phyloP scores from a whole-genome alignment of 2,329 filamentous ascomycete species.

The Amesomyces nigricolor region DNA sequence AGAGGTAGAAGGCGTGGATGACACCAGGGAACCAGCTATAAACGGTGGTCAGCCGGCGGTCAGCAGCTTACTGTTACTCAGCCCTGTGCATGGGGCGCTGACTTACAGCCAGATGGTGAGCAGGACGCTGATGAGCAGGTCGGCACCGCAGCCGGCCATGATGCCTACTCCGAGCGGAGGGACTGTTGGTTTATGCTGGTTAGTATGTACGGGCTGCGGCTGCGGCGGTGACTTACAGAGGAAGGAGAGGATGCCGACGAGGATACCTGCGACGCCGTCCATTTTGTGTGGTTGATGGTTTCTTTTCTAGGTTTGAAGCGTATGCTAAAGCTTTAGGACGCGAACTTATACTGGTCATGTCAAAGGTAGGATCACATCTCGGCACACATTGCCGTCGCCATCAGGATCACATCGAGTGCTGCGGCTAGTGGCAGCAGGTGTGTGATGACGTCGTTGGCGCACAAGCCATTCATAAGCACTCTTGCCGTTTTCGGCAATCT shows the following conservation, averaged over 20 bases:
- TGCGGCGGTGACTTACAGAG: slow-evolving; percentile 36
- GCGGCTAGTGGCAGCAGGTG: background rate
- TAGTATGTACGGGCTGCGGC: background rate
- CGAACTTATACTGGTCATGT: background rate
- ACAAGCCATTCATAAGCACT: background rate
- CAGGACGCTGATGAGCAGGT: slow-evolving; percentile 62
- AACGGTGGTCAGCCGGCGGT: background rate
- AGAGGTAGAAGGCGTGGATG: slow-evolving; percentile 73
- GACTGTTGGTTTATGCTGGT: slow-evolving; percentile 38
- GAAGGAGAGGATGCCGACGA: slow-evolving; percentile 48
- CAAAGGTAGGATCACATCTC: background rate
- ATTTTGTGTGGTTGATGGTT: slow-evolving; percentile 34
- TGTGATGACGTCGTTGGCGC: slow-evolving; percentile 8
- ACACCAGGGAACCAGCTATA: slow-evolving; percentile 68
- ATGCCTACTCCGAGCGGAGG: slow-evolving; percentile 60
- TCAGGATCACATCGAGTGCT: no score
- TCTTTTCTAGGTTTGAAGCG: no score
- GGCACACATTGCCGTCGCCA: no score
- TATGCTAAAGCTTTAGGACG: no score
- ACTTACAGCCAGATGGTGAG: slow-evolving; percentile 58
- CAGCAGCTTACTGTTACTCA: background rate
- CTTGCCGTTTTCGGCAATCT: background rate
- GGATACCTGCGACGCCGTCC: slow-evolving; percentile 44
- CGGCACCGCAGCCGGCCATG: slow-evolving; percentile 59
- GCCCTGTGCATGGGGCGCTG: background rate